Evolutionary conservation across 2,329 filamentous ascomycete genomes (phyloP).

Genomic region (Diaporthe ampelina): DNA sequence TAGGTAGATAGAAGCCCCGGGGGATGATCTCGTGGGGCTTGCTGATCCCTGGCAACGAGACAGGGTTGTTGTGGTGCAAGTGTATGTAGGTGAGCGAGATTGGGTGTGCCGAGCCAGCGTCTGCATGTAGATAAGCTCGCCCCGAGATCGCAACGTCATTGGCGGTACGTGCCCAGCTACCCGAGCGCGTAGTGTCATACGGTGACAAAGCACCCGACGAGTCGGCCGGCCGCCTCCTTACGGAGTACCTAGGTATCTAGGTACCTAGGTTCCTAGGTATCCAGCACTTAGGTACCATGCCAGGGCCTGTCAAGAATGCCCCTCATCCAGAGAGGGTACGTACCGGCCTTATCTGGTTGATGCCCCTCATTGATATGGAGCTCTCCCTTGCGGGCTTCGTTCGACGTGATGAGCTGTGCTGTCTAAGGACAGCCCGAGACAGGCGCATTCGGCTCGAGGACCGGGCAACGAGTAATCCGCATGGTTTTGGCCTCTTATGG

Average conservation of each 20-base stretch:
- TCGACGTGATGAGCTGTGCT: neutral
- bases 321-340: slow-evolving; percentile 3
- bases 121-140: slow-evolving; percentile 18
- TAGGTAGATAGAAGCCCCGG: neutral
- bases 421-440: neutral
- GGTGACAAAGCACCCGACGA: too few species aligned
- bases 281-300: too few species aligned
- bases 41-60: slow-evolving; percentile 13
- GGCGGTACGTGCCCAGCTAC: slow-evolving; percentile 10
- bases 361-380: slow-evolving; percentile 30
- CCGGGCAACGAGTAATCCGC: neutral
- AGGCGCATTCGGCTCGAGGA: neutral
- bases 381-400: neutral
- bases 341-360: slow-evolving; percentile 1
- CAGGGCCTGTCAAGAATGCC: neutral
- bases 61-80: neutral
- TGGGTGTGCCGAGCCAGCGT: neutral
- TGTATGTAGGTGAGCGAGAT: neutral
- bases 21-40: slow-evolving; percentile 21
- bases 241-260: too few species aligned
- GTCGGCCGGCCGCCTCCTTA: too few species aligned
- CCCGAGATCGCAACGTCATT: slow-evolving; percentile 31
- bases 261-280: neutral
- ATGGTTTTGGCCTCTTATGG: neutral
- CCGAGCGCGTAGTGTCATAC: neutral